Evolutionary conservation across 495 filamentous ascomycete genomes (phyloP), one percentile per base, ranked within the genome.

Genomic region (Trichoderma orchidacearum): DNA sequence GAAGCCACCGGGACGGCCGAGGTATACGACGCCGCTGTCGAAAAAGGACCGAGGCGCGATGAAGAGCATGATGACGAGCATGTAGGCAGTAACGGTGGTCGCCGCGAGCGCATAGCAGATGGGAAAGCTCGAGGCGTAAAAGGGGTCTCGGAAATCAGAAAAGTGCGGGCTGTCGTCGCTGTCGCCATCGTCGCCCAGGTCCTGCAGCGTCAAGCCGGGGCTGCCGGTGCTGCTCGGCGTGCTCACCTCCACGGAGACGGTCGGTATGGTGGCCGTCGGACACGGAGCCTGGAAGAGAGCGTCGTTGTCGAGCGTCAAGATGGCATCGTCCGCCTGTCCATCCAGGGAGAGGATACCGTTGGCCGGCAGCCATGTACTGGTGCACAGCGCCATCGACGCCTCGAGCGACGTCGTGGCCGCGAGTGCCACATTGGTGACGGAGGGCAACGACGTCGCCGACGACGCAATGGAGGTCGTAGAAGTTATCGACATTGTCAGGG

Each of bases 41-140:
- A 91, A 85, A 68, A 91, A 95, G 3, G 89, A 95, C 54, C 87
- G 84, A 36, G 85, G 93, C 3, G 89, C 94, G 56, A 96, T 92
- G 56, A 96, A 76, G 15, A 98, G 85, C 74, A 97, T 92, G 36
- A 96, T 89, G 48, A 98, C 85, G 30, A 98, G 80, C 63, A 95
- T 84, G 68, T 95, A 98, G 50, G 90, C 89, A 30, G 96, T 84
- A 23, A 96, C 86, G 0, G 93, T 96, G 18, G 87, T 85, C 27
- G 89, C 88, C 54, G 89, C 89, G 56, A 96, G 88, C 28, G 88
- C 90, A 63, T 96, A 98, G 51, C 87, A 82, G 68, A 93, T 89
- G 2, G 94, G 91, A 25, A 89, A 86, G 13, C 88, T 87, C 27
- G 90, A 95, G 27, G 90, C 85, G 66, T 95, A 96, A 70, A 97